Base-by-base conservation (phyloP, 2,329 filamentous ascomycete genomes). In the Paraphoma chrysanthemicola region DNA sequence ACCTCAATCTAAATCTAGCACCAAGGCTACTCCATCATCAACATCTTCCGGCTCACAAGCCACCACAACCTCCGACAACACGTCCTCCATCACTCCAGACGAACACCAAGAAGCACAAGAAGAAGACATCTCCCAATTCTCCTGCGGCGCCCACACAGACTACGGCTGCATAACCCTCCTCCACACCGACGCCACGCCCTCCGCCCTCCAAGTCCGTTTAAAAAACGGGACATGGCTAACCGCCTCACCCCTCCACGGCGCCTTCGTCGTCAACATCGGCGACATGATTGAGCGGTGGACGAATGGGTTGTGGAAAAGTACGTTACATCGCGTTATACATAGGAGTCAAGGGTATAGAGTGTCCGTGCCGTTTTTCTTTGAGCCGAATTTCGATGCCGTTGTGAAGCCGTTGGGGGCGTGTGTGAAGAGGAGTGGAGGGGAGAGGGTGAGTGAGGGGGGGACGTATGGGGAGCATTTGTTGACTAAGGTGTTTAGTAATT, bases 281-380 rank as follows among this genome's bases (percentile, higher is more conserved):
- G 81, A 83, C 59, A 79, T 82, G 77, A 76, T 83, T 57, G 76
- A 81, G 68, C 66, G 77, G 43, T 80, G 78, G 78, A 80, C 80
- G 14, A 77, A 78, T 48, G 80, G 78, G 31, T 28, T 74, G 44
- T 81, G 78, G 71, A 75, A 76, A 56, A 75, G 69, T 23, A 82
- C 80, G 1, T 60, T 74, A 33, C 81, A 83, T 67, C 67, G 80
- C 4, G 81, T 83, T 9, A 71, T 83, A 3, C 80, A 83, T 60
- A 59, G 68, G 1, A 74, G 73, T 0, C 66, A 67, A 8, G 70
- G 63, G 6, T 80, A 77, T 45, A 68, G 81, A 47, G 73, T 81
- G 43, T 75, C 69, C 8, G 79, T 82, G 30, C 81, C 81, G 6
- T 83, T 83, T 54, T 83, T 83, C 68, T 83, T 80, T 59, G 79